A percentile compares a stretch with the other conserved stretches of the same genome.
phyloP scores from a whole-genome alignment of 23 red algal species.

The Cyanidiococcus yangmingshanensis region DNA sequence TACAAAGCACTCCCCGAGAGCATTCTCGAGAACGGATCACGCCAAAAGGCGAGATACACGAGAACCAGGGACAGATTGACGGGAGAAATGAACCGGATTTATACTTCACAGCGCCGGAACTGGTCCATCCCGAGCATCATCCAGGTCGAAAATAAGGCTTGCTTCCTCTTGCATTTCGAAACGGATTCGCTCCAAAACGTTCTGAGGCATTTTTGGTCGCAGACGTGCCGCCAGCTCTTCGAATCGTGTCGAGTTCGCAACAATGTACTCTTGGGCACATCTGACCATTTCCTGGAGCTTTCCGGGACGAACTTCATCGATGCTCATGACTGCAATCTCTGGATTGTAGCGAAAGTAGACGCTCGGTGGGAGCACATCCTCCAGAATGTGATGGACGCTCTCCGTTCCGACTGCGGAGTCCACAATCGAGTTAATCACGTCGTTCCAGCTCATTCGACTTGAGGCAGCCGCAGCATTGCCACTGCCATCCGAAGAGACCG shows the following conservation, averaged over 20 bases:
- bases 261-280: conserved; percentile 21
- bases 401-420: conserved; percentile 89
- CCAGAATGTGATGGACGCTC: conserved; percentile 78
- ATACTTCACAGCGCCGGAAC: not conserved
- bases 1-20: too few relatives aligned
- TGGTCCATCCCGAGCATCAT: conserved; percentile 1
- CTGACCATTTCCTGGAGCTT: conserved; percentile 31
- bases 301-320: conserved; percentile 69
- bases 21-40: too few relatives aligned
- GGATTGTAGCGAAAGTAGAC: conserved; percentile 93
- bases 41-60: too few relatives aligned
- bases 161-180: conserved; percentile 2
- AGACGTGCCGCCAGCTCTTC: conserved; percentile 3
- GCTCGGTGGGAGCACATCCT: conserved; percentile 68
- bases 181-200: not conserved
- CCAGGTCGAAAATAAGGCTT: not conserved
- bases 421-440: conserved; percentile 83
- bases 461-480: not conserved
- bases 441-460: conserved; percentile 60
- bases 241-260: not conserved
- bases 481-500: not conserved
- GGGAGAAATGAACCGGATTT: too few relatives aligned
- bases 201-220: conserved; percentile 7
- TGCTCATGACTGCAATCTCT: conserved; percentile 52
- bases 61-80: too few relatives aligned